Evolutionary conservation across 306 rosid genomes (phyloP), one percentile per base, ranked within the genome.

Genomic region (Rosa rugosa): DNA sequence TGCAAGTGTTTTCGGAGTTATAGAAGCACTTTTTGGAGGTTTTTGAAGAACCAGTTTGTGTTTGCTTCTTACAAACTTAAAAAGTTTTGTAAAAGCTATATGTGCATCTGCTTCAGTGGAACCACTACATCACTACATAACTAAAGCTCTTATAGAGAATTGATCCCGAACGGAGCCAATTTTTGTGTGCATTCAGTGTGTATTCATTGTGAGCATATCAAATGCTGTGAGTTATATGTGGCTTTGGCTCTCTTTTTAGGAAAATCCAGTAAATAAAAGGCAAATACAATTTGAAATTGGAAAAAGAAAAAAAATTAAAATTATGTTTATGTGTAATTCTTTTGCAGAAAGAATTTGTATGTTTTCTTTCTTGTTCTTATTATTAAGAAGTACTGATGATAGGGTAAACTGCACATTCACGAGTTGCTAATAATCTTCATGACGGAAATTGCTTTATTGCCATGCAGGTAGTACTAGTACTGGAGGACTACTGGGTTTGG

Each of bases 401-500:
- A 64, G 23, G 12, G 22, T 64, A 16, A 53, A 49, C 45, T 27
- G 36, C 36, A 31, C 36, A 31, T 31, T 31, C 36, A 31, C 36
- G 36, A 31, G 36, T 31, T 31, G 36, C 36, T 31, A 31, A 31
- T 31, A 31, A 31, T 70, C 66, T 79, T 50, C 56, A 25, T 14
- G 38, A 27, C 18, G 69, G 17, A 64, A 25, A 3, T 69, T 85
- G 75, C 38, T 86, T 71, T 86, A 46, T 87, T 73, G 18, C 63
- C 18, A 71, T 82, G 84, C 81, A 96, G 99, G 99, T 82, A 76
- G 82, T 57, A 83, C 86, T 70, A 77, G 65, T 80, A 82, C 68
- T 68, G 98, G 99, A 23, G 99, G 99, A 73, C 82, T 90, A 16
- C 85, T 96, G 83, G 98, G 99, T 54, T 80, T 96, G 81, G 88